Evolutionary conservation across 2,329 filamentous ascomycete species (phyloP).

Genomic region (Aureobasidium subglaciale): DNA sequence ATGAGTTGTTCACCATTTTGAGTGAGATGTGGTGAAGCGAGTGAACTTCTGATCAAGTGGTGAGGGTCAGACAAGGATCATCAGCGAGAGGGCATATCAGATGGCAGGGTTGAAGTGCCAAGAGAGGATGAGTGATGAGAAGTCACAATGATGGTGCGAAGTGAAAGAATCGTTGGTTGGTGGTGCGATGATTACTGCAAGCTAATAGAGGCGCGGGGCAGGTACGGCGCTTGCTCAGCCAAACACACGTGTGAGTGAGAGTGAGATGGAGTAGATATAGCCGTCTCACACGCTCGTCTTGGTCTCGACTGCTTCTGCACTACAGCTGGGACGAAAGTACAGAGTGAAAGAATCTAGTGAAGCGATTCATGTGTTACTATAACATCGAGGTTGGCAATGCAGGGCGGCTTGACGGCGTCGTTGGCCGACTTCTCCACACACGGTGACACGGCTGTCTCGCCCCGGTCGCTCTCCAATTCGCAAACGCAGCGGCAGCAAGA

Average conservation of each 20-base stretch:
- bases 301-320: not conserved
- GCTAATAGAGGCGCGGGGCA: not conserved
- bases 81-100: not conserved
- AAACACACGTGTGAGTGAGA: not conserved
- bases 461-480: too few relatives aligned
- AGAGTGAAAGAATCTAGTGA: not conserved
- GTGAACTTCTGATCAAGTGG: too few relatives aligned
- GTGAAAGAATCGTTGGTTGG: not conserved
- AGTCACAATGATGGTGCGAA: not conserved
- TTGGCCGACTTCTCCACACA: not conserved
- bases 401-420: not conserved
- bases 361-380: not conserved
- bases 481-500: not conserved
- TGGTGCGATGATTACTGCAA: not conserved
- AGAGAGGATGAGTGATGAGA: not conserved
- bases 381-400: not conserved
- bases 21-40: not conserved
- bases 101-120: constrained; percentile 7
- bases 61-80: not conserved
- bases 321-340: not conserved
- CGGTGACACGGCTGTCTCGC: too few relatives aligned
- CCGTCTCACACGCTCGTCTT: not conserved
- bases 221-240: constrained; percentile 2
- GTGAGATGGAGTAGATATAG: not conserved
- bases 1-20: constrained; percentile 76